These are phyloP conservation scores for Globisporangium spiculum DNA, from an alignment of 352 stramenopile species.

Conservation along the genomic window DNA sequence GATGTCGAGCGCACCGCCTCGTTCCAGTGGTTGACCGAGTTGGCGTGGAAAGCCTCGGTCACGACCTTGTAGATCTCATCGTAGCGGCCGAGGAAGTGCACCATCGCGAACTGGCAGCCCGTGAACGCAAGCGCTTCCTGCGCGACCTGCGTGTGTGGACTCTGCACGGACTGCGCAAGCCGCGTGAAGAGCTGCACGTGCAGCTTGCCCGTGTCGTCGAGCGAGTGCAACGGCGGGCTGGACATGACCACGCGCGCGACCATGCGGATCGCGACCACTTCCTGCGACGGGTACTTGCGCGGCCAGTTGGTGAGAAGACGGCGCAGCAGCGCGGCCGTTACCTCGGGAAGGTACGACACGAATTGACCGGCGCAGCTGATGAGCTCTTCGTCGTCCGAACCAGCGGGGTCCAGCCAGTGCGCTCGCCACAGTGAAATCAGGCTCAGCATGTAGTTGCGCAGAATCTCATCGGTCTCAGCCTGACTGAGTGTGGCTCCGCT, in stretches of 20 bases:
- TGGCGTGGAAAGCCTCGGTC: conserved; percentile 61
- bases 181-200: conserved; percentile 52
- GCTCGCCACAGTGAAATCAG: conserved; percentile 66
- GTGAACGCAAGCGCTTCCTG: conserved; percentile 83
- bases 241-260: conserved; percentile 84
- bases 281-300: conserved; percentile 54
- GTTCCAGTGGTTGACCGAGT: conserved; percentile 71
- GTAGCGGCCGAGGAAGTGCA: conserved; percentile 72
- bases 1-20: conserved; percentile 60
- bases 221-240: conserved; percentile 52
- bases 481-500: conserved; percentile 24
- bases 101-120: conserved; percentile 74
- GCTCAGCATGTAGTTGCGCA: conserved; percentile 69
- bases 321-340: conserved; percentile 46
- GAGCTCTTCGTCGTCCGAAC: conserved; percentile 82
- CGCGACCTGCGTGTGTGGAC: conserved; percentile 63
- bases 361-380: conserved; percentile 81
- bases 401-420: conserved; percentile 72
- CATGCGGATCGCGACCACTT: conserved; percentile 80
- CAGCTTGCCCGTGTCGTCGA: conserved; percentile 33
- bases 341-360: conserved; percentile 75
- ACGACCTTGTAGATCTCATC: conserved; percentile 60
- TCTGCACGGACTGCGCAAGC: conserved; percentile 56
- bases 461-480: conserved; percentile 42
- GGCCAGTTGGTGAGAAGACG: conserved; percentile 66